Evolutionary conservation across 1,284 basidiomycete species (phyloP).

Genomic region (Malassezia vespertilionis): DNA sequence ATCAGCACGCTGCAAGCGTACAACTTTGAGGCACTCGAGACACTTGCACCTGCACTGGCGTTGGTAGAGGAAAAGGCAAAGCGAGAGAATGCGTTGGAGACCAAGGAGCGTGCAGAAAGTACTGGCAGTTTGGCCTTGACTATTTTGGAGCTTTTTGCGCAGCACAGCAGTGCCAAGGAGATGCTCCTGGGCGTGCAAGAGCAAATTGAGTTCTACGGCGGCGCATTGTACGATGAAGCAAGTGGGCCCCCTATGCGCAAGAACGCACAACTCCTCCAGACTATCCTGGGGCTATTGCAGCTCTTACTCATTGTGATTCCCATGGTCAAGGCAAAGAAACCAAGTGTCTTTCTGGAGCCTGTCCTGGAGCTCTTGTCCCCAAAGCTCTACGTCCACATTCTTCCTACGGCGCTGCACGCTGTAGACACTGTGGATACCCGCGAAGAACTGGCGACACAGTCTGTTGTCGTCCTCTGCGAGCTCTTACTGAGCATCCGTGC

Average conservation of each 20-base stretch:
- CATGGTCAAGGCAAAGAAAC: conserved; percentile 3
- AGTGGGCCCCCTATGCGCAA: conserved; percentile 1
- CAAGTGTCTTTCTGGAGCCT: conserved; percentile 4
- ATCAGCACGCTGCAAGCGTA: conserved; percentile 2
- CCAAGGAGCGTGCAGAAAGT: conserved; percentile 1
- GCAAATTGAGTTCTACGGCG: conserved; percentile 14
- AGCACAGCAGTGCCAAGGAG: conserved; percentile 13
- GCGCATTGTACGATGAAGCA: background rate
- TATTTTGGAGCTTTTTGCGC: conserved; percentile 11
- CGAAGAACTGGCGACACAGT: conserved; percentile 16
- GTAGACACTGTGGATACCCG: background rate
- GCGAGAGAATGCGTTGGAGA: background rate
- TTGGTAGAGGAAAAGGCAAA: conserved; percentile 1
- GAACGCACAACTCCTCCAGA: conserved; percentile 8
- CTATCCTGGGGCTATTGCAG: conserved; percentile 12
- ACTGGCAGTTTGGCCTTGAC: conserved; percentile 15
- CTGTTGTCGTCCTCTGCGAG: conserved; percentile 11
- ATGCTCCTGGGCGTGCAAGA: conserved; percentile 17
- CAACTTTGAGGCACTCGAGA: conserved; percentile 13
- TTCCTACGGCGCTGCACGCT: background rate
- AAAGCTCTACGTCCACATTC: conserved; percentile 1
- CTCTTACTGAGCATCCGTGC: background rate
- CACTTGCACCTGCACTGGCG: conserved; percentile 12
- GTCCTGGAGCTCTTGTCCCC: conserved; percentile 7
- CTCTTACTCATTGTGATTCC: conserved; percentile 8